Conservation (phyloP, 2,329 filamentous ascomycete genomes). For the Malbranchea zuffiana region DNA sequence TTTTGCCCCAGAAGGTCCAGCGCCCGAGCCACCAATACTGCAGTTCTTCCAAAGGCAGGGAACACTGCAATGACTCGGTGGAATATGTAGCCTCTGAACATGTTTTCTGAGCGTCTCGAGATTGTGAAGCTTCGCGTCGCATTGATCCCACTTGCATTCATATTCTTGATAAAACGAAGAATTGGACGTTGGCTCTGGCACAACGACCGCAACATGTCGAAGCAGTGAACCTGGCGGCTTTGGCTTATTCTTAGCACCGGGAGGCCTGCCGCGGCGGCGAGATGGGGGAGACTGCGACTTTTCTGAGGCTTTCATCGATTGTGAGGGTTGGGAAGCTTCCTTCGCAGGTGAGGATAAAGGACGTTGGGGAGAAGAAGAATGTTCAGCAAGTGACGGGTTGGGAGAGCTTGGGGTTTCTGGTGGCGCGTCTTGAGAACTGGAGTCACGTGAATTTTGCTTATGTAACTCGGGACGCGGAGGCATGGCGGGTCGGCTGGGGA, state of each 20-base stretch:
- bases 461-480: slow-evolving; percentile 11
- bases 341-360: too few species aligned
- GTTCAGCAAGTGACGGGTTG: not conserved
- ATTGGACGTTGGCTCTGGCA: slow-evolving; percentile 12
- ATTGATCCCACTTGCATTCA: slow-evolving; percentile 48
- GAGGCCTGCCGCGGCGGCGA: slow-evolving; percentile 21
- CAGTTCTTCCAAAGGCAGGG: slow-evolving; percentile 28
- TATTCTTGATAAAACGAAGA: slow-evolving; percentile 34
- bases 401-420: not conserved
- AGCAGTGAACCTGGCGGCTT: not conserved
- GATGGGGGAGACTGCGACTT: not conserved
- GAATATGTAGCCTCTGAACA: slow-evolving; percentile 44
- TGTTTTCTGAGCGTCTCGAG: slow-evolving; percentile 50
- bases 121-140: slow-evolving; percentile 50
- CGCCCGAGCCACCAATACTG: not conserved
- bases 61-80: slow-evolving; percentile 16
- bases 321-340: too few species aligned
- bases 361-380: too few species aligned
- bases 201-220: slow-evolving; percentile 16
- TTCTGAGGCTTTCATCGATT: too few species aligned
- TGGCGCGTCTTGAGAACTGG: not conserved
- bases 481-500: slow-evolving; percentile 17
- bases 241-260: slow-evolving; percentile 22
- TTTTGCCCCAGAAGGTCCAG: slow-evolving; percentile 11
- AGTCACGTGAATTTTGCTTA: slow-evolving; percentile 11